Evolutionary conservation across 495 filamentous ascomycete genomes (phyloP).

Genomic region (Penicillium desertorum): DNA sequence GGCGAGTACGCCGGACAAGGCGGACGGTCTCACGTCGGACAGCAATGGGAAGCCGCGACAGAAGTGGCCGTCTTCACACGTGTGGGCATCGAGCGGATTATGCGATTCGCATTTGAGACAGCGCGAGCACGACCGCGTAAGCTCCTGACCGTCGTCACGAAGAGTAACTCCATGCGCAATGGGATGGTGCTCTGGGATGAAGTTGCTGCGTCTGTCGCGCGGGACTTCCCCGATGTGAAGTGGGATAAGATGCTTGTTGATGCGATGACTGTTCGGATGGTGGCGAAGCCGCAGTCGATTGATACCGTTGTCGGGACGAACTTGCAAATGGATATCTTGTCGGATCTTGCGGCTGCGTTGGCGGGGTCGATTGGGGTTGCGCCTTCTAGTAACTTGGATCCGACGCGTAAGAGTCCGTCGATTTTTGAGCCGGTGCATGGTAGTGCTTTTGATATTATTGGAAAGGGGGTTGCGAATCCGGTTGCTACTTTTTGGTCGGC

Average conservation of each 20-base stretch:
- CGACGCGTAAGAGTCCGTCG: slow-evolving; percentile 53
- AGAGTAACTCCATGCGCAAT: slow-evolving; percentile 52
- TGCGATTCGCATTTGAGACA: slow-evolving; percentile 50
- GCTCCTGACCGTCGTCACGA: slow-evolving; percentile 50
- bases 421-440: slow-evolving; percentile 65
- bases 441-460: slow-evolving; percentile 63
- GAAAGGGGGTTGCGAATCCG: slow-evolving; percentile 64
- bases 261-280: slow-evolving; percentile 54
- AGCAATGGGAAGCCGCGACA: slow-evolving; percentile 48
- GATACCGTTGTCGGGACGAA: slow-evolving; percentile 55
- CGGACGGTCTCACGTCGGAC: slow-evolving; percentile 41
- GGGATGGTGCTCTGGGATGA: slow-evolving; percentile 54
- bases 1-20: slow-evolving; percentile 54
- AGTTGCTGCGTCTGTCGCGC: slow-evolving; percentile 37
- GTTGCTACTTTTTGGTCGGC: slow-evolving; percentile 64
- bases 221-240: slow-evolving; percentile 48
- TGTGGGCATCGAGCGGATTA: slow-evolving; percentile 47
- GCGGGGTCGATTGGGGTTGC: slow-evolving; percentile 52
- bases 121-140: slow-evolving; percentile 40
- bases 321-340: slow-evolving; percentile 52
- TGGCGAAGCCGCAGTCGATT: slow-evolving; percentile 44
- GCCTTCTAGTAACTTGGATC: slow-evolving; percentile 58
- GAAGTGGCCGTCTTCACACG: slow-evolving; percentile 52
- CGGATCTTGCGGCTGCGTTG: slow-evolving; percentile 51
- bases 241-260: slow-evolving; percentile 55